These are phyloP conservation scores for Tulasnella sp. DNA, from an alignment of 768 basidiomycete genomes.

Conservation along the genomic window DNA sequence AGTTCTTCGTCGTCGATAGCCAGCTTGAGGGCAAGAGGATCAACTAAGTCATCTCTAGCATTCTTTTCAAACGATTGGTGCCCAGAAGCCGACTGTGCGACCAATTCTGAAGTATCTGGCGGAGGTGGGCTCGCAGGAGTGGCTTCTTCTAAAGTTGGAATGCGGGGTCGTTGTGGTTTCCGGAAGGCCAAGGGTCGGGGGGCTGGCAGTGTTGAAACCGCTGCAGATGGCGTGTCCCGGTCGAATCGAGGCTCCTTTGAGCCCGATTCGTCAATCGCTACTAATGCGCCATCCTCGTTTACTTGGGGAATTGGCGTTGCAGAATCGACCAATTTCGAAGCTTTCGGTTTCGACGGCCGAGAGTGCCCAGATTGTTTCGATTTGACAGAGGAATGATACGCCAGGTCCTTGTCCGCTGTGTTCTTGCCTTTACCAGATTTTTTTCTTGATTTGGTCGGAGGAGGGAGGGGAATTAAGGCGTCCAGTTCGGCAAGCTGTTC, in stretches of 20 bases:
- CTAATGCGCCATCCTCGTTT: background rate
- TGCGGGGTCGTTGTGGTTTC: conserved; percentile 15
- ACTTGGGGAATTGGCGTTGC: background rate
- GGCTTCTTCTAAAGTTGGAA: conserved; percentile 21
- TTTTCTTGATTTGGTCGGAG: conserved; percentile 16
- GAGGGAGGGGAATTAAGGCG: conserved; percentile 10
- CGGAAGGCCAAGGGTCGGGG: background rate
- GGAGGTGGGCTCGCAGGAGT: background rate
- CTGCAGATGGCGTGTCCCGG: background rate
- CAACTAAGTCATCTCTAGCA: background rate
- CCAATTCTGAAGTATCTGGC: background rate
- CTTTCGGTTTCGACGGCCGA: conserved; percentile 6
- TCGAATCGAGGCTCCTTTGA: background rate
- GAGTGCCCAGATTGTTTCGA: conserved; percentile 14
- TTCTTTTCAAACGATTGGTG: background rate
- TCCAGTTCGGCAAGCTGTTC: conserved; percentile 19
- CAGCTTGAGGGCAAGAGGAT: conserved; percentile 21
- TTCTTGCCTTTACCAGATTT: conserved; percentile 15
- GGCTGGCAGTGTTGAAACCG: background rate
- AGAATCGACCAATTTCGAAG: background rate
- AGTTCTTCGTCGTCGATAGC: conserved; percentile 85
- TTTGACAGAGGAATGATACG: conserved; percentile 22
- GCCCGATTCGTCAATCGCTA: background rate
- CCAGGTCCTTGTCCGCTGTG: background rate
- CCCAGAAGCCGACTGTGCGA: background rate